Evolutionary conservation across 495 filamentous ascomycete species (phyloP).

Genomic region (Aspergillus kassunensis): DNA sequence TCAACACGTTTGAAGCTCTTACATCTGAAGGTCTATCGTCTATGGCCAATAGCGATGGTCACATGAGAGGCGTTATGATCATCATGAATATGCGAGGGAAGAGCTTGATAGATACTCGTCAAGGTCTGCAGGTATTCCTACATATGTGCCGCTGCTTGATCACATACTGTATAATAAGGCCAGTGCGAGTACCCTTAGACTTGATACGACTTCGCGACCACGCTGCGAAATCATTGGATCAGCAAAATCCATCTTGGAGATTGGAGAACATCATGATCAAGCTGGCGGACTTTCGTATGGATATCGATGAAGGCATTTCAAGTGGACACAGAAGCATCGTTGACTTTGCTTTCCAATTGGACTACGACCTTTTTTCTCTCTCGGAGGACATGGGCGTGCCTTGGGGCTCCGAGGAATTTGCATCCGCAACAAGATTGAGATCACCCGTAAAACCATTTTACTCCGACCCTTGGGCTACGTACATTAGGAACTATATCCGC

Average conservation of each 20-base stretch:
- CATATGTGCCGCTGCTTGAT: conserved; percentile 4
- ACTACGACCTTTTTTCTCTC: background rate
- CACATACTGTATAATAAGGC: conserved; percentile 2
- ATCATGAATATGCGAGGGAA: background rate
- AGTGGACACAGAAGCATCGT: background rate
- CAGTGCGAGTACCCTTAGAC: background rate
- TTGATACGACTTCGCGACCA: background rate
- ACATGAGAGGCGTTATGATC: conserved; percentile 4
- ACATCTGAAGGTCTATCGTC: background rate
- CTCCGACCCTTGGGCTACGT: background rate
- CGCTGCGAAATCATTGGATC: background rate
- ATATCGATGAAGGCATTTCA: background rate
- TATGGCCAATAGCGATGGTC: background rate
- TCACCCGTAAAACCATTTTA: background rate
- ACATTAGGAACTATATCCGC: conserved; percentile 3
- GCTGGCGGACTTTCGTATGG: background rate
- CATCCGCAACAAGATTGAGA: background rate
- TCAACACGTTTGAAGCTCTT: conserved; percentile 4
- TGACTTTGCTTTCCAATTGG: background rate
- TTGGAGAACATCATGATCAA: background rate
- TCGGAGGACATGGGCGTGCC: background rate
- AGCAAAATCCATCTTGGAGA: background rate
- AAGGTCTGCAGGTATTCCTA: conserved; percentile 4
- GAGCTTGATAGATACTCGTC: background rate
- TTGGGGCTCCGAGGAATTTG: background rate